A percentile compares a stretch with the other conserved stretches of the same genome.
Conservation (phyloP, 1,284 basidiomycete species). For the Moniliophthora roreri region DNA sequence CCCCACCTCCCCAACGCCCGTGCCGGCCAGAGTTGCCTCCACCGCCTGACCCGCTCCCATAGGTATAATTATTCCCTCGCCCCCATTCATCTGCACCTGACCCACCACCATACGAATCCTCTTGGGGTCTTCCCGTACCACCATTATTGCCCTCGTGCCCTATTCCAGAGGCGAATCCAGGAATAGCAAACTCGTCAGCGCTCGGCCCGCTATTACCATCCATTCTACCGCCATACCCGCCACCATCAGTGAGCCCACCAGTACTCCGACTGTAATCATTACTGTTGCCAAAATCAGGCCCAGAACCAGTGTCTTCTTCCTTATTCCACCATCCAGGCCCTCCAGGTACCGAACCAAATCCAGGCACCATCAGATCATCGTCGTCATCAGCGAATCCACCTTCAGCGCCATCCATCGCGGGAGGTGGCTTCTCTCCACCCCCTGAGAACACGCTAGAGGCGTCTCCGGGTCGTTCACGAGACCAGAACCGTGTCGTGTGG, state of each 20-base stretch:
- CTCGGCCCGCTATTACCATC: too few relatives aligned
- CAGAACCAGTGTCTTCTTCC: conserved; percentile 15
- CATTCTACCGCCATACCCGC: background rate
- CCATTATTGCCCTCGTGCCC: background rate
- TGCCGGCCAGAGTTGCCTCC: conserved; percentile 28
- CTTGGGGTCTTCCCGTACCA: conserved; percentile 5
- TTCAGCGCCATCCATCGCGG: conserved; percentile 50
- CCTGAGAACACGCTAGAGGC: conserved; percentile 66
- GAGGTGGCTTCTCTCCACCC: conserved; percentile 77
- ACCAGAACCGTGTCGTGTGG: conserved; percentile 98
- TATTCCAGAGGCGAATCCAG: background rate
- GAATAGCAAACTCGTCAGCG: too few relatives aligned
- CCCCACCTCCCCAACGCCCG: conserved; percentile 18
- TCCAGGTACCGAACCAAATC: conserved; percentile 51
- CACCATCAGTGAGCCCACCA: background rate
- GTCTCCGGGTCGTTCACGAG: conserved; percentile 81
- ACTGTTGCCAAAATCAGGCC: conserved; percentile 9
- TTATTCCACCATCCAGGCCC: conserved; percentile 26
- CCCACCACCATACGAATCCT: too few relatives aligned
- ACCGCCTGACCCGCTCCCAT: conserved; percentile 25
- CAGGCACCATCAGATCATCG: conserved; percentile 70
- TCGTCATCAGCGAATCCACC: conserved; percentile 75
- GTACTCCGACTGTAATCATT: background rate
- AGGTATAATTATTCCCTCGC: background rate
- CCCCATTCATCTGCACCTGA: too few relatives aligned